Evolutionary conservation across 768 basidiomycete genomes (phyloP).

Genomic region (Gymnopilus dilepis): DNA sequence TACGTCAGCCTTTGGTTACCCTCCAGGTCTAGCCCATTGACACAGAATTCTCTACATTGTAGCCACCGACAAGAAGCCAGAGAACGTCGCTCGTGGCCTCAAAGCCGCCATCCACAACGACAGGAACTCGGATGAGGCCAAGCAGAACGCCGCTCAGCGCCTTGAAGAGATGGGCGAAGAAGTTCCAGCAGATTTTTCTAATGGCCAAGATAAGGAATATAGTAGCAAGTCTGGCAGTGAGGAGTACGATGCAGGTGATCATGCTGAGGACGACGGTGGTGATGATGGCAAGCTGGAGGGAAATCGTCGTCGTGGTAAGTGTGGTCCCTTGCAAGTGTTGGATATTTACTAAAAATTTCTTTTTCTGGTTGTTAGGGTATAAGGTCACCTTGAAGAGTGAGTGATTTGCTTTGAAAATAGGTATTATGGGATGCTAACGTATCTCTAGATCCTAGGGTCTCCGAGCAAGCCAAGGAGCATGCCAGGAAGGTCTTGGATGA

Average conservation of each 20-base stretch:
- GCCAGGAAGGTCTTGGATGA: background rate
- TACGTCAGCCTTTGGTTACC: background rate
- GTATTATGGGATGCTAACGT: too few species aligned
- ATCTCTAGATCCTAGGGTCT: conserved; percentile 1
- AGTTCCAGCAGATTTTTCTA: conserved; percentile 7
- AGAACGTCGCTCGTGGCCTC: conserved; percentile 48
- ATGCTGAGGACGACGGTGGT: background rate
- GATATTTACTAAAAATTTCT: background rate
- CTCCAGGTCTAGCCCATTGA: too few species aligned
- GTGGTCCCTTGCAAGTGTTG: background rate
- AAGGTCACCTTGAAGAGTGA: too few species aligned
- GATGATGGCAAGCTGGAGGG: background rate
- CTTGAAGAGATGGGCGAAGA: conserved; percentile 42
- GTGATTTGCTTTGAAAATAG: too few species aligned
- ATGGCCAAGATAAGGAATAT: background rate
- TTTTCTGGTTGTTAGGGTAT: too few species aligned
- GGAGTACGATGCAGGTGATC: too few species aligned
- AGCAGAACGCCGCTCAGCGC: conserved; percentile 50
- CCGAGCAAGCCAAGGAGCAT: background rate
- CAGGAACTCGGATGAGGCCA: conserved; percentile 59
- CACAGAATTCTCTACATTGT: too few species aligned
- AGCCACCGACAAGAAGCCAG: conserved; percentile 17
- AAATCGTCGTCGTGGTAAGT: background rate
- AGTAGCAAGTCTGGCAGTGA: too few species aligned
- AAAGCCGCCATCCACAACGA: conserved; percentile 66